These are phyloP conservation scores for Vinca minor DNA, from an alignment of 257 asterid genomes.

Conservation along the genomic window DNA sequence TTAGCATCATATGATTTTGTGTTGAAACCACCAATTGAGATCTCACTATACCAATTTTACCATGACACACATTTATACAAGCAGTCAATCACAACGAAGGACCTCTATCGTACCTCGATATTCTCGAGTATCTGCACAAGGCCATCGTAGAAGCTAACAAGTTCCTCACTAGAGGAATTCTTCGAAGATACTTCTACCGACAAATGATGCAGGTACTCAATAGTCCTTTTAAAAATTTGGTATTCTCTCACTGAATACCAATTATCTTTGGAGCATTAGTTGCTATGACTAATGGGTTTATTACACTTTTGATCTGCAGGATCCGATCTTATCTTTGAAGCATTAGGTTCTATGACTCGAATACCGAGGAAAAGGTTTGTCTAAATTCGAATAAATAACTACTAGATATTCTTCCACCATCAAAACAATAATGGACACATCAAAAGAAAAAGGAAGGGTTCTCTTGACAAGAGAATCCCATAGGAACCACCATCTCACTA, in stretches of 20 bases:
- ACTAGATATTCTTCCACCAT: slow-evolving; percentile 1
- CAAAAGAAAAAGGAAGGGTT: slow-evolving; percentile 17
- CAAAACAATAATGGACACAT: slow-evolving; percentile 4
- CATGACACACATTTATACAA: slow-evolving; percentile 52
- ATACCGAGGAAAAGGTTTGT: neutral
- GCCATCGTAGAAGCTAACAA: slow-evolving; percentile 31
- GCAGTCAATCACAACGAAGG: slow-evolving; percentile 32
- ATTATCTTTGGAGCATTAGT: neutral
- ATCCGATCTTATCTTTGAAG: slow-evolving; percentile 49
- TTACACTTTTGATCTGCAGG: slow-evolving; percentile 28
- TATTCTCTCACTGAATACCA: neutral
- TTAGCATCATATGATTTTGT: too few species aligned
- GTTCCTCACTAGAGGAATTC: slow-evolving; percentile 17
- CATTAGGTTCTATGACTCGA: neutral
- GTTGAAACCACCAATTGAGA: neutral
- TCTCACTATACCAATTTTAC: too few species aligned
- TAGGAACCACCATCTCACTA: slow-evolving; percentile 3
- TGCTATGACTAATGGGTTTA: neutral
- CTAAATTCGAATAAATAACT: neutral
- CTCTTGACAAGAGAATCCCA: slow-evolving; percentile 14
- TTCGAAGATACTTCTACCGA: slow-evolving; percentile 38
- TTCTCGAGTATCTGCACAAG: slow-evolving; percentile 36
- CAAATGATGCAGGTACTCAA: slow-evolving; percentile 52
- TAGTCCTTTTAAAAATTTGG: slow-evolving; percentile 2
- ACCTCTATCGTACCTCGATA: slow-evolving; percentile 32